These are phyloP conservation scores for Salix koriyanagi DNA, from an alignment of 345 rosid species.

Conservation along the genomic window DNA sequence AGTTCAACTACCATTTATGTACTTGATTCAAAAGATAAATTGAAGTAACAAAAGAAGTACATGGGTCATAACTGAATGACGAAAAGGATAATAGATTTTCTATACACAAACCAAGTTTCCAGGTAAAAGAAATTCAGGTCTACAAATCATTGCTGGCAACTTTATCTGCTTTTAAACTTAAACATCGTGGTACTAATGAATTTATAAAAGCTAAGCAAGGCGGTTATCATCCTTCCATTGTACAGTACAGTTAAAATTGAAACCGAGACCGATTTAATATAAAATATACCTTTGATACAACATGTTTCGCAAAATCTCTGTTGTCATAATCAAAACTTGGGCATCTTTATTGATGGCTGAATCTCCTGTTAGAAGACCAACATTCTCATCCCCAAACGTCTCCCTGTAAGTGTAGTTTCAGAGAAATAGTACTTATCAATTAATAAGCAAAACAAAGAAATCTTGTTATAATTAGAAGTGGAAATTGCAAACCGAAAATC, in stretches of 20 bases:
- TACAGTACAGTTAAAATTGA: background rate
- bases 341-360: constrained; percentile 82
- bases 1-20: constrained; percentile 5
- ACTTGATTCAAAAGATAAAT: constrained; percentile 10
- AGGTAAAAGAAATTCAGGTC: background rate
- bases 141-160: background rate
- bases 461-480: background rate
- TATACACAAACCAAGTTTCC: background rate
- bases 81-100: background rate
- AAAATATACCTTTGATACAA: constrained; percentile 71
- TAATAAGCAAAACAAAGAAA: background rate
- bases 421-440: background rate
- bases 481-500: constrained; percentile 65
- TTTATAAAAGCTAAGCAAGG: background rate
- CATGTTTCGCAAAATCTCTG: constrained; percentile 95
- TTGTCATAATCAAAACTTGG: constrained; percentile 81
- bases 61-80: constrained; percentile 4
- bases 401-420: constrained; percentile 37
- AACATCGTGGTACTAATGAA: background rate
- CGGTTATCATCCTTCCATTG: background rate
- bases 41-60: constrained; percentile 2
- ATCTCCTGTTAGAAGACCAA: constrained; percentile 94
- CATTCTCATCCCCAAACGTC: constrained; percentile 83
- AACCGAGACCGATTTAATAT: no score
- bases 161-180: background rate